A percentile compares a stretch with the other conserved stretches of the same genome.
Conservation (phyloP, 805 yeast species). For the Phaffomyces thermotolerans region DNA sequence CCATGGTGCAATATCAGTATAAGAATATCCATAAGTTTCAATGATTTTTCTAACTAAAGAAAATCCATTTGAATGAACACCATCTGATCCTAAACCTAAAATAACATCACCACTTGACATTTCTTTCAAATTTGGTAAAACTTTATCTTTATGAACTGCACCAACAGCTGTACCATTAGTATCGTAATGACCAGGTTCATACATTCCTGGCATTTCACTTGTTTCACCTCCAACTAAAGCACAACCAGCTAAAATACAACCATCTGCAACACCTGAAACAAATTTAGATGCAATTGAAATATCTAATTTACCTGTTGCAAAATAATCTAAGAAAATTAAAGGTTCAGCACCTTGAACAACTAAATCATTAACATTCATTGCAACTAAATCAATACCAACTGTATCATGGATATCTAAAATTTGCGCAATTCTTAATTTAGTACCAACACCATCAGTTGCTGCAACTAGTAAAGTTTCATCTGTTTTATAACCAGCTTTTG, state of each 20-base stretch:
- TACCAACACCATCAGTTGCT: constrained; percentile 99
- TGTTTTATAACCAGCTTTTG: constrained; percentile 75
- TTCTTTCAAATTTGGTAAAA: constrained; percentile 61
- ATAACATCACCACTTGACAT: constrained; percentile 79
- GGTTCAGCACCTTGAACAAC: constrained; percentile 99
- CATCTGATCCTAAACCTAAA: constrained; percentile 84
- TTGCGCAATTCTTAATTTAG: constrained; percentile 93
- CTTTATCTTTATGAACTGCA: constrained; percentile 70
- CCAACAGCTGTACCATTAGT: constrained; percentile 99
- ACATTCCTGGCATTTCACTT: constrained; percentile 99
- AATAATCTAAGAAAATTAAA: constrained; percentile 88
- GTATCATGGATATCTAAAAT: constrained; percentile 82
- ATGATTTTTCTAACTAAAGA: constrained; percentile 90
- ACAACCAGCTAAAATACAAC: constrained; percentile 92
- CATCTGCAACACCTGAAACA: constrained; percentile 93
- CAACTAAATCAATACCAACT: constrained; percentile 98
- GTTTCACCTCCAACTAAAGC: constrained; percentile 99
- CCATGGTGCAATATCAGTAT: constrained; percentile 84
- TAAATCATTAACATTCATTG: constrained; percentile 97
- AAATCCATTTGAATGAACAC: constrained; percentile 95
- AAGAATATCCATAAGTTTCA: constrained; percentile 64
- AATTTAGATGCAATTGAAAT: constrained; percentile 78
- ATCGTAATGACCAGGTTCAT: constrained; percentile 91
- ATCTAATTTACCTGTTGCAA: constrained; percentile 90
- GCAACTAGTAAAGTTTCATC: constrained; percentile 81